Conservation (phyloP, 768 basidiomycete genomes). For the Amanita rimosa region DNA sequence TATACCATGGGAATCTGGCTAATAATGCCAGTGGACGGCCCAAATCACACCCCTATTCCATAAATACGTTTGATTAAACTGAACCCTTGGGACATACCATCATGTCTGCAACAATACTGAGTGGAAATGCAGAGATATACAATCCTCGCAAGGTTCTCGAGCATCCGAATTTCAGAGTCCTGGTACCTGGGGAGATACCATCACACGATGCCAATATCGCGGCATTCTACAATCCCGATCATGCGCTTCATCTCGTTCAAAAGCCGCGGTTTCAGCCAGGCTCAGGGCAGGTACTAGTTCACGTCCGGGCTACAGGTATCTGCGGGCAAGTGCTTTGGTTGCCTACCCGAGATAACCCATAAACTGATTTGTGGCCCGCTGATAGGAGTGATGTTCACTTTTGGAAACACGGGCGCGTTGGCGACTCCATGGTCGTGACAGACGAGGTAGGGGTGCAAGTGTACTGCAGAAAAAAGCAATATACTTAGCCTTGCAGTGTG, state of each 20-base stretch:
- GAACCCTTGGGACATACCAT: no score
- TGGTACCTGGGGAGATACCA: conserved; percentile 38
- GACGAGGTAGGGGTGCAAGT: conserved; percentile 34
- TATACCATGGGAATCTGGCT: conserved; percentile 1
- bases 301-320: conserved; percentile 59
- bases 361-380: neutral
- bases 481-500: conserved; percentile 30
- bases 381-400: conserved; percentile 62
- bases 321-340: conserved; percentile 37
- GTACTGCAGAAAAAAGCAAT: neutral
- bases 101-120: conserved; percentile 18
- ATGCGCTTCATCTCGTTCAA: conserved; percentile 58
- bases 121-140: conserved; percentile 35
- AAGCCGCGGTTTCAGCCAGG: conserved; percentile 51
- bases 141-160: conserved; percentile 44
- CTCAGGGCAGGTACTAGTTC: conserved; percentile 53
- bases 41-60: no score
- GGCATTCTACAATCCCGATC: conserved; percentile 51
- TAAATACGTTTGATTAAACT: no score
- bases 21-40: no score
- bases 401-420: conserved; percentile 60
- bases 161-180: conserved; percentile 42
- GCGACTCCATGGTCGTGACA: conserved; percentile 60
- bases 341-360: neutral
- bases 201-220: conserved; percentile 41